Base-by-base conservation (phyloP, 2,329 filamentous ascomycete species). In the Aspergillus glaucus region DNA sequence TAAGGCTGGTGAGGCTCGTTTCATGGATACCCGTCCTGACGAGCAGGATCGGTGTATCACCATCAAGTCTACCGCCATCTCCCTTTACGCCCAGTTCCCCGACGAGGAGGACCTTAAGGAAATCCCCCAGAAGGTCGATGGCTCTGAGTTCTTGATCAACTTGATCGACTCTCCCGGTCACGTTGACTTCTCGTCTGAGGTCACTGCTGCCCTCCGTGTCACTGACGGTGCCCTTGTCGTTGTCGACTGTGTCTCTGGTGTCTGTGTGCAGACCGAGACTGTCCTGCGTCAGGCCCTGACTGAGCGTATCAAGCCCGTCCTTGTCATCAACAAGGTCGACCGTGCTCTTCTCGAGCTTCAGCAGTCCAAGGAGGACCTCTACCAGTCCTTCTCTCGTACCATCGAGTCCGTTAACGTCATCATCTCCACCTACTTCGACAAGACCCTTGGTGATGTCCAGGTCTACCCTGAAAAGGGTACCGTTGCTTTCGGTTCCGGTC, bases 271-370 rank as follows among this genome's bases (percentile, higher is more conserved):
- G 84, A 98, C 93, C 72, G 93, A 98, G 87, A 98, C 93, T 71
- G 93, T 98, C 69, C 84, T 98, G 63, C 91, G 93, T 73, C 93
- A 98, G 82, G 92, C 93, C 75, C 89, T 98, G 66, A 88, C 89
- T 84, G 93, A 98, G 86, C 92, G 93, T 80, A 98, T 98, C 79
- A 97, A 97, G 87, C 93, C 93, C 69, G 92, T 98, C 70, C 84
- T 96, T 73, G 87, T 96, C 78, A 96, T 98, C 85, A 98, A 98
- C 90, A 98, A 98, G 87, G 93, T 98, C 76, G 93, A 98, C 74
- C 92, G 93, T 79, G 91, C 93, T 78, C 88, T 98, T 71, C 90
- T 98, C 74, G 93, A 98, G 80, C 85, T 98, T 59, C 93, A 98
- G 81, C 86, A 96, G 70, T 86, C 84, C 77, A 96, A 97, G 86